These are phyloP conservation scores for Leccinum variicolor DNA, from an alignment of 768 basidiomycete genomes.

Conservation along the genomic window DNA sequence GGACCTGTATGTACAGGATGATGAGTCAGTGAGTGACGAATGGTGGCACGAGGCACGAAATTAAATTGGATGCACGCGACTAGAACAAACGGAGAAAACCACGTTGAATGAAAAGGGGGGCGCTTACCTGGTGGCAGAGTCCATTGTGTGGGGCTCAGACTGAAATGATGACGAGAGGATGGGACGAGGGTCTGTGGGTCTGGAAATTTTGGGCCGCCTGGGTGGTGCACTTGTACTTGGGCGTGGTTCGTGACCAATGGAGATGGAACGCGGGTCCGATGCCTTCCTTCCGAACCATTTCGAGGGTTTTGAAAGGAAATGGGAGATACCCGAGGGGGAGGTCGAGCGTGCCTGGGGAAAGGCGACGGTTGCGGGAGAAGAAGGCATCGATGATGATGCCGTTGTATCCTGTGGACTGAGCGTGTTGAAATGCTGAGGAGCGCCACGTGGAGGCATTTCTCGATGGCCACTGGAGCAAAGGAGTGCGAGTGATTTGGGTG, in stretches of 20 bases:
- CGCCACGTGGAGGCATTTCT: slow-evolving; percentile 51
- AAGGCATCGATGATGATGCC: slow-evolving; percentile 19
- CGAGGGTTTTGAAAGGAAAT: slow-evolving; percentile 63
- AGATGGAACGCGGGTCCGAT: slow-evolving; percentile 46
- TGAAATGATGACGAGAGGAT: slow-evolving; percentile 45
- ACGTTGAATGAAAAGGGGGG: neutral
- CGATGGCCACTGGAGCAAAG: neutral
- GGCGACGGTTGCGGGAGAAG: slow-evolving; percentile 35
- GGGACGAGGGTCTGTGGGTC: slow-evolving; percentile 78
- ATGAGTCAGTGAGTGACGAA: slow-evolving; percentile 20
- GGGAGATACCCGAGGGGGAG: slow-evolving; percentile 63
- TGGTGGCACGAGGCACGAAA: slow-evolving; percentile 2
- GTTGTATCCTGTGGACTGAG: slow-evolving; percentile 37
- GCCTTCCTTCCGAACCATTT: slow-evolving; percentile 70
- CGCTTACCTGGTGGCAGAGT: slow-evolving; percentile 51
- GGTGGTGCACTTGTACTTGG: slow-evolving; percentile 43
- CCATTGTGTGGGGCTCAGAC: slow-evolving; percentile 45
- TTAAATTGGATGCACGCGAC: slow-evolving; percentile 6
- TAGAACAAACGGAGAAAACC: neutral
- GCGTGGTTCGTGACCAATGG: slow-evolving; percentile 43
- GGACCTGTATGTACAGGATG: slow-evolving; percentile 47
- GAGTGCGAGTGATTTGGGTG: neutral
- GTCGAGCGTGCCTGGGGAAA: slow-evolving; percentile 50
- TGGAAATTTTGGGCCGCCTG: slow-evolving; percentile 78
- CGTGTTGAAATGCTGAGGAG: slow-evolving; percentile 35